Evolutionary conservation across 768 basidiomycete species (phyloP).

Genomic region (Pholiota microspora): DNA sequence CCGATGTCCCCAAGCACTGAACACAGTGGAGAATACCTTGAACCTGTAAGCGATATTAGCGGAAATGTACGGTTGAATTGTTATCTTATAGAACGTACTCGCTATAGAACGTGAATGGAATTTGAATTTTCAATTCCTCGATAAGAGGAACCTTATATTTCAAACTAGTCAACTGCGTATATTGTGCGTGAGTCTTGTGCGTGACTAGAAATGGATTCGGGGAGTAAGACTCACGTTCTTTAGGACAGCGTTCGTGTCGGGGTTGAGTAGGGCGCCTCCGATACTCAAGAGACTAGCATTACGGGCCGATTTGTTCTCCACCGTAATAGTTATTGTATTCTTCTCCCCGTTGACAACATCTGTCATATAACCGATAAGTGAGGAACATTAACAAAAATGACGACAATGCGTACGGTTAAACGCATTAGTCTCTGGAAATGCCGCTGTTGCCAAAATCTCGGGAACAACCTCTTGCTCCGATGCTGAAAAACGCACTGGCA

Average conservation of each 20-base stretch:
- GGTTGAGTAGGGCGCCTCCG: conserved; percentile 66
- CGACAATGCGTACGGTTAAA: conserved; percentile 63
- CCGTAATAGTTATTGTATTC: conserved; percentile 59
- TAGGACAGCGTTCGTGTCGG: conserved; percentile 58
- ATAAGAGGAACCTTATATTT: conserved; percentile 52
- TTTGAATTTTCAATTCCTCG: conserved; percentile 54
- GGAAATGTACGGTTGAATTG: conserved; percentile 1
- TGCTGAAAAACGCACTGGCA: conserved; percentile 9
- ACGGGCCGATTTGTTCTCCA: conserved; percentile 75
- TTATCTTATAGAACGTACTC: conserved; percentile 52
- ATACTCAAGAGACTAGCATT: conserved; percentile 68
- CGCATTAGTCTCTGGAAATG: conserved; percentile 70
- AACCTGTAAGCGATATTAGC: conserved; percentile 40
- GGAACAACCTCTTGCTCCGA: conserved; percentile 27
- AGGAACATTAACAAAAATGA: neutral
- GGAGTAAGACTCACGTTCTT: conserved; percentile 55
- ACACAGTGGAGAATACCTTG: conserved; percentile 42
- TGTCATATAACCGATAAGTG: conserved; percentile 28
- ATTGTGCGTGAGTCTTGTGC: neutral
- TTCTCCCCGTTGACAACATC: conserved; percentile 84
- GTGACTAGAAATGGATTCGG: neutral
- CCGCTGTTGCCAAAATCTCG: conserved; percentile 51
- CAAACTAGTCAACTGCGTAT: conserved; percentile 52
- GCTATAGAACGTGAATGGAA: conserved; percentile 78
- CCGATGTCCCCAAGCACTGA: neutral